phyloP scores from a whole-genome alignment of 306 rosid genomes.

The Vicia faba region DNA sequence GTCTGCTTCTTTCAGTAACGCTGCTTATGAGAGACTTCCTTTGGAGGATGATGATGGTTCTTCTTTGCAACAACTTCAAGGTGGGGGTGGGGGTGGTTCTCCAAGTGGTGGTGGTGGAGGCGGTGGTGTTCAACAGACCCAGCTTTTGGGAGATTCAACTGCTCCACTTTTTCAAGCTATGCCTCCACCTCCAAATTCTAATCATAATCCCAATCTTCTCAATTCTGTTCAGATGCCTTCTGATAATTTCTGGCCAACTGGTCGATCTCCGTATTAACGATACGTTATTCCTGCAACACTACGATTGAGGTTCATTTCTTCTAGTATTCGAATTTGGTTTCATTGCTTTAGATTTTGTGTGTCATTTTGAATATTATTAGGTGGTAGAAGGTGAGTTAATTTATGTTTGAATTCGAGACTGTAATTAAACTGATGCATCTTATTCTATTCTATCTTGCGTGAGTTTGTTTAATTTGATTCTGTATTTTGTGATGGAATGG shows the following conservation, averaged over 20 bases:
- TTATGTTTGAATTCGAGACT: constrained; percentile 39
- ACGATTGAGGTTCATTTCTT: not conserved
- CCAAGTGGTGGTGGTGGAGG: constrained; percentile 45
- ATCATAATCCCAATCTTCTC: constrained; percentile 50
- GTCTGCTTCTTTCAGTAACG: constrained; percentile 97
- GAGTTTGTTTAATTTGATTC: constrained; percentile 15
- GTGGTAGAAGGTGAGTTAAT: constrained; percentile 13
- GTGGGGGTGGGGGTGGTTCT: constrained; percentile 57
- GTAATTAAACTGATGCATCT: constrained; percentile 56
- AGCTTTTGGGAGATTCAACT: constrained; percentile 58
- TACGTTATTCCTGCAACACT: not conserved
- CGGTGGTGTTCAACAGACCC: constrained; percentile 55
- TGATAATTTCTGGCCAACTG: constrained; percentile 71
- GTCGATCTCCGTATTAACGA: constrained; percentile 77
- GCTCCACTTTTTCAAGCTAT: constrained; percentile 74
- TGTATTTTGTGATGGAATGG: not conserved
- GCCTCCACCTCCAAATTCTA: constrained; percentile 42
- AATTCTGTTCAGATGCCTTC: constrained; percentile 85
- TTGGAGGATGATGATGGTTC: constrained; percentile 77
- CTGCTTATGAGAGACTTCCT: constrained; percentile 93
- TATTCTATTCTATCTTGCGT: not conserved
- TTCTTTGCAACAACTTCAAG: constrained; percentile 54
- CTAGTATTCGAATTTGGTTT: constrained; percentile 26
- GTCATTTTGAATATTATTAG: constrained; percentile 28
- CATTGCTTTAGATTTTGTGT: constrained; percentile 23